phyloP scores from a whole-genome alignment of 2,329 filamentous ascomycete genomes.

The Apiospora kogelbergensis region DNA sequence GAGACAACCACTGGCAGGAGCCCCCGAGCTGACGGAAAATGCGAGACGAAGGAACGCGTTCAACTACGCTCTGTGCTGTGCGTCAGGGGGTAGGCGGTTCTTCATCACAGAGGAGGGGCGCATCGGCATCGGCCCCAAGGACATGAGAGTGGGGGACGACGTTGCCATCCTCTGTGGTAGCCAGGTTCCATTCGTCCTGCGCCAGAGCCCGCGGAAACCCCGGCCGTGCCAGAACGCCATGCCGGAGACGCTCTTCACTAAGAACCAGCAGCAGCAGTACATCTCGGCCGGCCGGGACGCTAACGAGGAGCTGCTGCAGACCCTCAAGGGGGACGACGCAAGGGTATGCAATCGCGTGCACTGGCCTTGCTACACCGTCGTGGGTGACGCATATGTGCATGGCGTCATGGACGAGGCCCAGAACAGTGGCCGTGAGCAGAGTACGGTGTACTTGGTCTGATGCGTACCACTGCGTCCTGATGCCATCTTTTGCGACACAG shows the following conservation, averaged over 20 bases:
- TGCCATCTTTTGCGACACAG: background rate
- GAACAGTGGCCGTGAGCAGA: background rate
- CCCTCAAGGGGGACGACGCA: conserved; percentile 9
- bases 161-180: conserved; percentile 18
- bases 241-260: conserved; percentile 16
- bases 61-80: conserved; percentile 20
- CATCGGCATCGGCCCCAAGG: conserved; percentile 18
- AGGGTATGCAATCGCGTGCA: background rate
- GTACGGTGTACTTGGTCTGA: background rate
- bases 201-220: background rate
- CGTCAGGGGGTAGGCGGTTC: conserved; percentile 19
- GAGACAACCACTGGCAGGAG: conserved; percentile 18
- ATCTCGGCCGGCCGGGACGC: conserved; percentile 15
- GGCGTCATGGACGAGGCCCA: conserved; percentile 16
- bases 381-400: conserved; percentile 21
- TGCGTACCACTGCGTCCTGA: too few relatives aligned
- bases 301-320: background rate
- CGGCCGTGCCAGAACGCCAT: conserved; percentile 12
- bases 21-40: conserved; percentile 4
- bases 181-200: conserved; percentile 20
- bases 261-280: conserved; percentile 6
- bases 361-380: conserved; percentile 13
- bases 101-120: conserved; percentile 18
- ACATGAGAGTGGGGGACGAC: conserved; percentile 14
- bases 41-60: conserved; percentile 16